A percentile compares a stretch with the other conserved stretches of the same genome.
These are phyloP conservation scores for Venturia nashicola DNA, from an alignment of 2,329 filamentous ascomycete species.

Conservation along the genomic window DNA sequence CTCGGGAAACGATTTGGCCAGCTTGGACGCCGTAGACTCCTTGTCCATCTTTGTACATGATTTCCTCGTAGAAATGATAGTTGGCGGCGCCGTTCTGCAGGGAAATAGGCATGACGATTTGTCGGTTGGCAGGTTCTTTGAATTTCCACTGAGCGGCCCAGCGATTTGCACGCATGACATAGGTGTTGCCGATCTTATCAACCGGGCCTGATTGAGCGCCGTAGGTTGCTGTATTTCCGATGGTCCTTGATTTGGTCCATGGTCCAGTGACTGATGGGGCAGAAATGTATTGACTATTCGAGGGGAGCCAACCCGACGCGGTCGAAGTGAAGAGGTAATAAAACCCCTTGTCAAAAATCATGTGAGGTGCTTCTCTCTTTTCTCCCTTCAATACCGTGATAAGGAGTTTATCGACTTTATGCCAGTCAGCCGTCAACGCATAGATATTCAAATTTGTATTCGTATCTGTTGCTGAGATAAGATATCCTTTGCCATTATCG, in stretches of 20 bases:
- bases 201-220: conserved; percentile 14
- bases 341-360: conserved; percentile 11
- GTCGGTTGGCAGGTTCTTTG: conserved; percentile 12
- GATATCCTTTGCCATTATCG: conserved; percentile 12
- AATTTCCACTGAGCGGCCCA: conserved; percentile 14
- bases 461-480: conserved; percentile 13
- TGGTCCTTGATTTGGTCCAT: conserved; percentile 12
- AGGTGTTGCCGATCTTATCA: conserved; percentile 3
- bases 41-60: conserved; percentile 14
- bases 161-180: conserved; percentile 13
- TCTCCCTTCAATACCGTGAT: conserved; percentile 12
- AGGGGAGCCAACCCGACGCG: conserved; percentile 15
- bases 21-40: conserved; percentile 14
- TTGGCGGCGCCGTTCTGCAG: conserved; percentile 11
- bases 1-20: conserved; percentile 13
- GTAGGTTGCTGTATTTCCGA: conserved; percentile 14
- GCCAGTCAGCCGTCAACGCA: conserved; percentile 14
- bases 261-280: not conserved
- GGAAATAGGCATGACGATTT: conserved; percentile 13
- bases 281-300: conserved; percentile 7
- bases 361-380: conserved; percentile 13
- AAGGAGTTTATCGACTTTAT: conserved; percentile 11
- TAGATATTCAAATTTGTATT: conserved; percentile 16
- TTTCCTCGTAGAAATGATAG: conserved; percentile 13
- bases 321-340: conserved; percentile 15